Evolutionary conservation across 495 filamentous ascomycete species (phyloP).

Genomic region (Podospora sp.): DNA sequence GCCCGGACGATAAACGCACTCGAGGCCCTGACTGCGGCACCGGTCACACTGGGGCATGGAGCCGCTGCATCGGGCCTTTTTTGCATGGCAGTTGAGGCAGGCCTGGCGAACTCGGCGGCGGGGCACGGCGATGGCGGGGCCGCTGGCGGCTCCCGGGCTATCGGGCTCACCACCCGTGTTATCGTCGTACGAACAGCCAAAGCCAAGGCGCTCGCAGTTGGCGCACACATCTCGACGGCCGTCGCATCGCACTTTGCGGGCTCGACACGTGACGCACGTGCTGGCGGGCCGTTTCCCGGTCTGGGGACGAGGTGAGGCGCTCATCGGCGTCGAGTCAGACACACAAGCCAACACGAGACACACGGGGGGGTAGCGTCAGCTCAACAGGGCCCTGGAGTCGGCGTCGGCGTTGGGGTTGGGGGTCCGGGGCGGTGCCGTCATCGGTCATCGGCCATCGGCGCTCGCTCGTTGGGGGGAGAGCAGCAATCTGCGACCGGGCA

Average conservation of each 20-base stretch:
- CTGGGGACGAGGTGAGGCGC: slow-evolving; percentile 34
- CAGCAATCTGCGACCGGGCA: not conserved
- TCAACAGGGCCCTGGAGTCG: not conserved
- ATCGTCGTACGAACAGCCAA: slow-evolving; percentile 53
- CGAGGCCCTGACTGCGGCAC: slow-evolving; percentile 50
- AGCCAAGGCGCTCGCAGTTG: slow-evolving; percentile 54
- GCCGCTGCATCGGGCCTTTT: slow-evolving; percentile 54
- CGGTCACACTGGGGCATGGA: slow-evolving; percentile 51
- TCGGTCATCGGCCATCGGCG: slow-evolving; percentile 11
- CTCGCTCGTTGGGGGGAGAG: not conserved
- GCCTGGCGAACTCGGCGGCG: slow-evolving; percentile 52
- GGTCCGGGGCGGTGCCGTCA: slow-evolving; percentile 3
- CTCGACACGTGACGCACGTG: slow-evolving; percentile 52
- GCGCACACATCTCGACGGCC: slow-evolving; percentile 47
- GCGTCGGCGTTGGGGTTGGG: too few relatives aligned
- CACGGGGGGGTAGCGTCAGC: not conserved
- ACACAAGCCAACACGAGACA: too few relatives aligned
- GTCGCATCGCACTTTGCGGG: slow-evolving; percentile 55
- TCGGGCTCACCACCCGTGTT: slow-evolving; percentile 32
- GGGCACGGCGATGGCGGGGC: slow-evolving; percentile 41
- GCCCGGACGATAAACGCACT: slow-evolving; percentile 51
- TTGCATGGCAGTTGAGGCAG: slow-evolving; percentile 51
- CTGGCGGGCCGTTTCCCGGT: slow-evolving; percentile 28
- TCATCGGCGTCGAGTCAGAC: slow-evolving; percentile 15
- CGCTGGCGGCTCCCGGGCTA: slow-evolving; percentile 27